Percentiles rank a stretch among this genome's conserved stretches.
Conservation (phyloP, 2,329 filamentous ascomycete species). For the Rachicladosporium sp. region DNA sequence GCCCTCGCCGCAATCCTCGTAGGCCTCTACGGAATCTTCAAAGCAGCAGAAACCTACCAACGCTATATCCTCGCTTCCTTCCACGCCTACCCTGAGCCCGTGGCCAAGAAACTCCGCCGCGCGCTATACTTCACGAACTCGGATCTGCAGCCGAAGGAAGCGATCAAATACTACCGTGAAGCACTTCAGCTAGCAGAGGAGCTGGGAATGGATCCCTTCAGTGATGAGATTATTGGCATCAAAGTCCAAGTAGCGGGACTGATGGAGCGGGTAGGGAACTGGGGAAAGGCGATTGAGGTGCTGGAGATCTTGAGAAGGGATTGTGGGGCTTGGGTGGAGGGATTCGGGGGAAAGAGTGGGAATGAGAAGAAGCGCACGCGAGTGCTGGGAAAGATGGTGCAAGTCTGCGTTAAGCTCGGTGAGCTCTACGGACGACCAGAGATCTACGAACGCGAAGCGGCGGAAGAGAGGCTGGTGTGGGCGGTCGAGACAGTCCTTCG, state of each 20-base stretch:
- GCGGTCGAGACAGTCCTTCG: conserved; percentile 68
- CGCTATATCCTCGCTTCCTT: conserved; percentile 36
- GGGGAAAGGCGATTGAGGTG: conserved; percentile 59
- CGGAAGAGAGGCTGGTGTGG: conserved; percentile 65
- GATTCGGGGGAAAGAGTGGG: conserved; percentile 29
- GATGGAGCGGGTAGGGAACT: conserved; percentile 64
- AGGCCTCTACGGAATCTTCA: conserved; percentile 28
- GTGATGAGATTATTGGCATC: conserved; percentile 80
- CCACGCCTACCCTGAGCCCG: conserved; percentile 52
- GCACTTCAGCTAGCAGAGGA: conserved; percentile 64
- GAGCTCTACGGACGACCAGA: conserved; percentile 69
- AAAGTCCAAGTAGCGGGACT: conserved; percentile 70
- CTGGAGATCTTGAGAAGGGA: conserved; percentile 65
- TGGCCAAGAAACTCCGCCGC: conserved; percentile 66
- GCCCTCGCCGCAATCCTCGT: conserved; percentile 23
- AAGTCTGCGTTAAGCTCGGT: conserved; percentile 70
- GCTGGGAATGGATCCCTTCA: conserved; percentile 72
- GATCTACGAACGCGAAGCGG: conserved; percentile 59
- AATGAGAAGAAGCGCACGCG: conserved; percentile 45
- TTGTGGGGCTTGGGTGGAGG: conserved; percentile 41
- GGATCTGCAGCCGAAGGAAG: conserved; percentile 59
- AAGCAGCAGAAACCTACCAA: conserved; percentile 35
- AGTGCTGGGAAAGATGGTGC: conserved; percentile 60
- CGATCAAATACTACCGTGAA: conserved; percentile 71
- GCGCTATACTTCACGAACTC: conserved; percentile 81